Evolutionary conservation across 139 green algal species (phyloP), one percentile per base, ranked within the genome.

Genomic region (Astrephomene gubernaculifera): DNA sequence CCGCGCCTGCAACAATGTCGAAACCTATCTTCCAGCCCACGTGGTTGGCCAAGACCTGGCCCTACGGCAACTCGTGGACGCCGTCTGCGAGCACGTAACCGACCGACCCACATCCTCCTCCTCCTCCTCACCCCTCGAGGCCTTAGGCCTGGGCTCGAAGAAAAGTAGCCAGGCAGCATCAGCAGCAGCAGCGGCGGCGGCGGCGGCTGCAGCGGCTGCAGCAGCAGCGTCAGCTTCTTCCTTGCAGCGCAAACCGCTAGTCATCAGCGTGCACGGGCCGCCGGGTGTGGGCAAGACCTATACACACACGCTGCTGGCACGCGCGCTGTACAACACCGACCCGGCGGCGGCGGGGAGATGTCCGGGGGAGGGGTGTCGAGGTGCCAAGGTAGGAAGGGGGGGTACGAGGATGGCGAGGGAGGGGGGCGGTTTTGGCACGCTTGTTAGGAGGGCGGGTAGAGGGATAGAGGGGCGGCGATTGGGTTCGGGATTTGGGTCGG

Each of bases 261-360:
- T 99, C 29, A 86, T 98, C 12, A 96, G 90, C 0, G 85, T 96
- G 6, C 96, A 99, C 81, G 96, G 96, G 0, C 94, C 95, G 7
- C 96, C 96, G 2, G 96, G 96, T 17, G 95, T 98, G 21, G 96
- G 96, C 65, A 99, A 99, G 90, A 97, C 93, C 1, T 91, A 94
- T 86, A 94, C 90, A 25, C 96, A 98, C 87, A 87, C 63, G 39
- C 82, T 96, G 49, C 76, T 94, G 31, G 96, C 96, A 0, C 80
- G 83, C 17, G 94, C 93, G 43, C 86, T 98, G 76, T 98, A 98
- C 87, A 95, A 92, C 64, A 71, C 53, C 19, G 43, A 91, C 53
- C 60, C 90, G 29, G 54, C 63, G 2, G 76, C 24, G 0, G 89
- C 65, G 3, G 4, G 39, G 35, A 24, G 85, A 17, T 92, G 89